Evolutionary conservation across 2,329 filamentous ascomycete species (phyloP), one percentile per base, ranked within the genome.

Genomic region (Colletotrichum gigasporum): DNA sequence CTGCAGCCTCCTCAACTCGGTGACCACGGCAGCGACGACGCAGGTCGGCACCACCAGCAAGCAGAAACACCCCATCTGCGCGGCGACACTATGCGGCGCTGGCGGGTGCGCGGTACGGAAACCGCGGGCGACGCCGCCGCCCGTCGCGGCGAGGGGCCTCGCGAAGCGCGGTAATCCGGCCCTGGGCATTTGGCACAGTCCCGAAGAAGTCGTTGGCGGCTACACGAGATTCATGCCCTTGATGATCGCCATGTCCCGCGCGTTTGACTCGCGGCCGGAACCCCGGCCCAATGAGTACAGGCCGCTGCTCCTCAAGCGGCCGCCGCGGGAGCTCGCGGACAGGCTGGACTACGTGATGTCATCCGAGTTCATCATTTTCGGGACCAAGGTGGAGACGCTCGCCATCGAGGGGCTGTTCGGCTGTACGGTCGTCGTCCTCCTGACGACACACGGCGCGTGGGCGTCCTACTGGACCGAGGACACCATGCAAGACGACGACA

Each of bases 1-100:
- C 34, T 65, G 62, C 6, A 59, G 48, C 26, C 56, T 65, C 14
- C 28, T 39, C 11, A 56, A 61, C 35, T 55, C 62, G 2, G 42
- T 47, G 6, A 26, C 45, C 8, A 59, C 55, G 0, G 35, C 34
- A 5, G 44, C 55, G 11, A 52, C 45, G 6, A 59, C 26, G 6
- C 24, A 14, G 11, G n/a, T n/a, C n/a, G n/a, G n/a, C n/a, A 22
- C 45, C 12, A 12, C 30, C 30, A 34, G 30, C 30, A 34, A 34
- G 30, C 30, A 7, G 30, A 12, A 7, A 34, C 30, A 34, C 12
- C 30, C 30, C 7, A 7, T 12, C 30, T 34, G 30, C 30, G 30
- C 12, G 30, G 7, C 30, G 7, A 34, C 7, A 34, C 7, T 12
- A 34, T 34, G 30, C 12, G 30, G n/a, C n/a, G n/a, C n/a, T n/a